Conservation (phyloP, 2,329 filamentous ascomycete genomes). For the Pestalotiopsis sp. region DNA sequence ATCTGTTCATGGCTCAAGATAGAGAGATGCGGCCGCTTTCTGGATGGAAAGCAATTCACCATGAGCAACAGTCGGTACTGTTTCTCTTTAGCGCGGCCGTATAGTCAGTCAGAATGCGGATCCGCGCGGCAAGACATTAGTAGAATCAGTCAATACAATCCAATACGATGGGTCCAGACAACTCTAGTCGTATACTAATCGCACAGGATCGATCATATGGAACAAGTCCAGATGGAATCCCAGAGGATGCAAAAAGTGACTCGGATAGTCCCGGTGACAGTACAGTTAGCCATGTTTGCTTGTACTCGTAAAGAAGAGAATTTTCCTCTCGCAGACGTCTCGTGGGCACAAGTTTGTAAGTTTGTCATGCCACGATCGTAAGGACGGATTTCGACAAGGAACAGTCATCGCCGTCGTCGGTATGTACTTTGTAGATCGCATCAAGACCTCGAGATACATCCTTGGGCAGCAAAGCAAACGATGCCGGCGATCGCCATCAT, state of each 20-base stretch:
- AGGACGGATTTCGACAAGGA: not conserved
- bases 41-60: no score
- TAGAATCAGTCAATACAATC: not conserved
- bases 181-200: not conserved
- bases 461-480: not conserved
- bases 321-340: not conserved
- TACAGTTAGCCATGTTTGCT: not conserved
- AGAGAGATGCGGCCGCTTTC: not conserved
- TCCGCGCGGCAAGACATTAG: not conserved
- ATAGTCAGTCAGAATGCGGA: not conserved
- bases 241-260: not conserved
- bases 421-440: not conserved
- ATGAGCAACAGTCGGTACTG: not conserved
- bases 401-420: not conserved
- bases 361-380: constrained; percentile 13
- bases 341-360: constrained; percentile 1
- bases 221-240: not conserved
- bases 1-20: not conserved
- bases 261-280: not conserved
- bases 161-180: not conserved
- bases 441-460: not conserved
- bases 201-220: not conserved
- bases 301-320: not conserved
- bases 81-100: not conserved
- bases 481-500: no score